Evolutionary conservation across 148 eudicot genomes (phyloP), one percentile per base, ranked within the genome.

Genomic region (Rhododendron molle): DNA sequence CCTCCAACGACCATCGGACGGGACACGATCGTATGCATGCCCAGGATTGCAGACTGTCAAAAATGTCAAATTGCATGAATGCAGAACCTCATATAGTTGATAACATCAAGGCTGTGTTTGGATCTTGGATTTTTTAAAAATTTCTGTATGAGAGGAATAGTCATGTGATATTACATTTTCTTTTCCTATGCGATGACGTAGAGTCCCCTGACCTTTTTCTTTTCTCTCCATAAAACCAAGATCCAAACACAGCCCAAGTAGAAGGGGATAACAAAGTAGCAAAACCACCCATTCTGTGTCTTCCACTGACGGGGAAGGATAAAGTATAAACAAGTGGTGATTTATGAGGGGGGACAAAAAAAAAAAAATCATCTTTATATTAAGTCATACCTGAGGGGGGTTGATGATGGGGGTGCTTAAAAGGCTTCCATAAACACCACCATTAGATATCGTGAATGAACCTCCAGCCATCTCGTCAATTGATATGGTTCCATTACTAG

Each of bases 391-490:
- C 98, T 97, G 99, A 81, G 99, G 98, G 72, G 99, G 99, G 85
- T 95, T 97, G 87, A 95, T 95, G 83, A 97, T 94, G 46, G 99
- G 99, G 26, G 99, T 97, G 82, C 99, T 97, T 85, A 97, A 84
- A 84, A 97, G 94, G 88, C 99, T 97, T 89, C 99, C 99, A 88
- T 97, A 97, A 67, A 95, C 99, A 86, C 98, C 98, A 36, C 98
- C 99, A 88, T 97, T 94, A 3, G 99, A 97, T 87, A 97, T 94
- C 47, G 99, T 97, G 85, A 97, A 94, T 36, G 98, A 88, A 50
- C 98, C 98, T 81, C 98, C 98, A 82, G 98, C 96, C 99, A 97
- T 97, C 87, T 97, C 98, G 82, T 97, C 98, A 84, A 95, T 92
- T 34, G 99, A 96, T 79, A 96, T 92, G 21, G 97, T 90, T 87